Conservation (phyloP, 2,329 filamentous ascomycete genomes). For the Pyricularia grisea region DNA sequence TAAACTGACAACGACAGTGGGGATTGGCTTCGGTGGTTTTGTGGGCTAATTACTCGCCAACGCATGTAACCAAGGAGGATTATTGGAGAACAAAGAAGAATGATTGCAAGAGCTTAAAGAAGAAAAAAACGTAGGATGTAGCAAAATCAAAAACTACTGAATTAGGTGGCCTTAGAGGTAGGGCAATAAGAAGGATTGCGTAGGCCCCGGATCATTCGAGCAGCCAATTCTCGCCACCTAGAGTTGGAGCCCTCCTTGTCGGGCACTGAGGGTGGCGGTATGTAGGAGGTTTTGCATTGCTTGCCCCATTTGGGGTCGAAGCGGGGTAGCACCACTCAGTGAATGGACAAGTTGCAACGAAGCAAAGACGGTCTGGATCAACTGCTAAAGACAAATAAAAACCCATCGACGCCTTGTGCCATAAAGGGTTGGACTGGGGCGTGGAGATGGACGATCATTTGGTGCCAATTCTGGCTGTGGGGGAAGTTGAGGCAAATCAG, state of each 20-base stretch:
- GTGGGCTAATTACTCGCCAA: not conserved
- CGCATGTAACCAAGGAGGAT: not conserved
- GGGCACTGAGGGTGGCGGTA: not conserved
- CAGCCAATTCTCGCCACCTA: not conserved
- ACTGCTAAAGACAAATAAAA: constrained; percentile 2
- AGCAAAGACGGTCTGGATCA: constrained; percentile 4
- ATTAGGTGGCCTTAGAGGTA: constrained; percentile 1
- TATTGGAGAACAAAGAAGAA: not conserved
- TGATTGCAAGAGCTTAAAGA: not conserved
- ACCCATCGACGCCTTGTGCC: not conserved
- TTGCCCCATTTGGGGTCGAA: not conserved
- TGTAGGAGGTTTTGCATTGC: not conserved
- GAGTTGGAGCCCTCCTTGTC: not conserved
- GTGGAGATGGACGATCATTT: not conserved
- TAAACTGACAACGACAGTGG: not conserved
- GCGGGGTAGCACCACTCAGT: not conserved
- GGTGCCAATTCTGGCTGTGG: not conserved
- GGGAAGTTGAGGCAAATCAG: not conserved
- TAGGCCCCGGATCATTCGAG: not conserved
- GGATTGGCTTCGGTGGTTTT: not conserved
- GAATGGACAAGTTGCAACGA: not conserved
- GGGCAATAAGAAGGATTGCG: not conserved
- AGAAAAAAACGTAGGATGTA: not conserved
- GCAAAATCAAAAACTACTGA: not conserved
- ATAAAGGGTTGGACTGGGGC: not conserved